These are phyloP conservation scores for Yarrowia sp. DNA, from an alignment of 805 yeast species.

Conservation along the genomic window DNA sequence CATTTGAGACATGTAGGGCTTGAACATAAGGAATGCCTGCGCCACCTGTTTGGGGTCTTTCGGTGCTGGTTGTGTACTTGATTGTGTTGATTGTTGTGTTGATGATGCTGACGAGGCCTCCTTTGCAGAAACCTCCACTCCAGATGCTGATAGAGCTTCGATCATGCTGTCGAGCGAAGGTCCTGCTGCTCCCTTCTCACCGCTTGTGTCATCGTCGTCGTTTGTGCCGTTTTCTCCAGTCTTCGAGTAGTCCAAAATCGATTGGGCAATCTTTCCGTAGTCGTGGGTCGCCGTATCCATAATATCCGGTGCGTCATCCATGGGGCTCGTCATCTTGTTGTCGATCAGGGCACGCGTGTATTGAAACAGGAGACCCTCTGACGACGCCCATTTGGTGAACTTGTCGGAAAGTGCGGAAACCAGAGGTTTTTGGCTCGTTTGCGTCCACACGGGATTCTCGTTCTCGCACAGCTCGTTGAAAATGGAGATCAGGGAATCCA, in stretches of 20 bases:
- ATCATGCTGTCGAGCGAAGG: conserved; percentile 24
- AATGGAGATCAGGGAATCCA: neutral
- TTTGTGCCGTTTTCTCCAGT: neutral
- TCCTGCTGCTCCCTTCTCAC: neutral
- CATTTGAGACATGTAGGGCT: conserved; percentile 27
- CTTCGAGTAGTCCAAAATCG: neutral
- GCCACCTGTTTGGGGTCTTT: conserved; percentile 22
- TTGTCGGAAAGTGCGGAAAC: neutral
- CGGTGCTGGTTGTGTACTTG: neutral
- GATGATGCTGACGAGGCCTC: no score
- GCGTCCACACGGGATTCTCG: neutral
- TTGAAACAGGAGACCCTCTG: neutral
- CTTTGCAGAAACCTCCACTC: conserved; percentile 2
- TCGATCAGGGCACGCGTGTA: conserved; percentile 4
- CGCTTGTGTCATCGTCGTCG: neutral
- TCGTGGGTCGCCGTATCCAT: neutral
- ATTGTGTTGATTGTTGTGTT: neutral
- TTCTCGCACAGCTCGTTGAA: neutral
- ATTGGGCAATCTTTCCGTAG: neutral
- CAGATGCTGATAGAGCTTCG: conserved; percentile 17
- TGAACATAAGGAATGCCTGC: conserved; percentile 23
- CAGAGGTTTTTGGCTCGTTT: neutral
- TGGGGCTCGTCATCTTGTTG: neutral
- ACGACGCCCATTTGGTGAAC: conserved; percentile 12
- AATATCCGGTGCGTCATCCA: neutral